Percentiles rank a stretch among this genome's conserved stretches.
Conservation (phyloP, 495 filamentous ascomycete genomes). For the Cercophora sp. region DNA sequence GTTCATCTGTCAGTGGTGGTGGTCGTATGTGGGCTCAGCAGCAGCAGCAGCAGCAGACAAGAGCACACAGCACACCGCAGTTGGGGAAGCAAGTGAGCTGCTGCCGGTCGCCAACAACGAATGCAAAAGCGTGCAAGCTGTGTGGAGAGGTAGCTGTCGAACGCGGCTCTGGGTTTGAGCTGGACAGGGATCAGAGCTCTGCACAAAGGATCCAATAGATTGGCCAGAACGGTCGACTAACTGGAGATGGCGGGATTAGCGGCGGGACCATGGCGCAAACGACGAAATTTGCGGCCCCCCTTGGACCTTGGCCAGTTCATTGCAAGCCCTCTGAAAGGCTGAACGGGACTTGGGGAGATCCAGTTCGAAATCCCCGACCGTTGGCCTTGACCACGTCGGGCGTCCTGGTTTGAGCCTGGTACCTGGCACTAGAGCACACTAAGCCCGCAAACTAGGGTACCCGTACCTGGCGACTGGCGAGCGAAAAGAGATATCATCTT, state of each 20-base stretch:
- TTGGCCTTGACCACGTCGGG: background rate
- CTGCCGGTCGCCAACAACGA: too few species aligned
- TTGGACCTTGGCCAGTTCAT: too few species aligned
- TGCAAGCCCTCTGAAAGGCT: conserved; percentile 1
- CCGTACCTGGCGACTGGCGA: too few species aligned
- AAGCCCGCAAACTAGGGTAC: background rate
- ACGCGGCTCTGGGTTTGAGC: conserved; percentile 30
- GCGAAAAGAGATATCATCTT: too few species aligned
- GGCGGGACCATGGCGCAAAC: conserved; percentile 21
- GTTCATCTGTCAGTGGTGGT: too few species aligned
- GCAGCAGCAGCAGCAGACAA: too few species aligned
- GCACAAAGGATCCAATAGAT: conserved; percentile 23
- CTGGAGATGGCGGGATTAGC: conserved; percentile 24
- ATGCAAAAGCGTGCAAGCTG: too few species aligned
- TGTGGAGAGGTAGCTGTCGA: conserved; percentile 9
- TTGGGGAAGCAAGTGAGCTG: too few species aligned
- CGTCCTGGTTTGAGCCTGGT: background rate
- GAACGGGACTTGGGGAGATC: background rate
- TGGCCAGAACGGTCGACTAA: conserved; percentile 18
- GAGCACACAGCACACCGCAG: too few species aligned
- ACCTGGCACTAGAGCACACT: background rate
- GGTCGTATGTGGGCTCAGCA: too few species aligned
- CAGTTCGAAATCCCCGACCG: conserved; percentile 5
- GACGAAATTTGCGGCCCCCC: conserved; percentile 12
- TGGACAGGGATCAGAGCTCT: conserved; percentile 27